These are phyloP conservation scores for Boletellus ananas DNA, from an alignment of 768 basidiomycete genomes.

Conservation along the genomic window DNA sequence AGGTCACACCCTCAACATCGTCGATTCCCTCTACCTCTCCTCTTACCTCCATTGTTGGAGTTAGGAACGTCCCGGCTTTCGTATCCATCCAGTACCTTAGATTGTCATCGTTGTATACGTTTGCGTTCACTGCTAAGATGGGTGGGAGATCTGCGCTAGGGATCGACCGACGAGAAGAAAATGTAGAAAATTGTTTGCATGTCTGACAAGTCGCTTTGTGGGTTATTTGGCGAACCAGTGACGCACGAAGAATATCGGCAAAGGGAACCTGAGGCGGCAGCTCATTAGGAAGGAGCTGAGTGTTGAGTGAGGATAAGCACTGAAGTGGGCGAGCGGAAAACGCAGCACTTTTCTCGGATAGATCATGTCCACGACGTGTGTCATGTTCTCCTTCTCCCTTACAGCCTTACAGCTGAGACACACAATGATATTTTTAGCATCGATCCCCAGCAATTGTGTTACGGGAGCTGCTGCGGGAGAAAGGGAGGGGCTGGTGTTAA, in stretches of 20 bases:
- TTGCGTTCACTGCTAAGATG: conserved; percentile 82
- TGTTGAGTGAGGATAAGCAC: neutral
- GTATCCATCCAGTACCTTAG: conserved; percentile 72
- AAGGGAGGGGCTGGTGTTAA: conserved; percentile 9
- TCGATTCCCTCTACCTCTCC: conserved; percentile 60
- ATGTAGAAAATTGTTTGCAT: conserved; percentile 75
- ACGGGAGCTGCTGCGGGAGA: conserved; percentile 63
- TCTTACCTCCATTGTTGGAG: conserved; percentile 49
- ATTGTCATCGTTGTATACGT: conserved; percentile 72
- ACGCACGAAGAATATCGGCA: conserved; percentile 62
- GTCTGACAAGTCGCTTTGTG: conserved; percentile 84
- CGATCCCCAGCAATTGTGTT: conserved; percentile 81
- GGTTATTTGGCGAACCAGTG: conserved; percentile 74
- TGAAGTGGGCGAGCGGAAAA: neutral
- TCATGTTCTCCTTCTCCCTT: conserved; percentile 70
- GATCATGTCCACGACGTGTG: conserved; percentile 79
- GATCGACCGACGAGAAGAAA: conserved; percentile 67
- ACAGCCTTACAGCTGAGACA: conserved; percentile 73
- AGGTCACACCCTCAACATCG: conserved; percentile 53
- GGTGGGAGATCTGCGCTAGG: conserved; percentile 69
- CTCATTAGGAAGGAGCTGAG: conserved; percentile 37
- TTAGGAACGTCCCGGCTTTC: conserved; percentile 46
- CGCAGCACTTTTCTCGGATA: conserved; percentile 77
- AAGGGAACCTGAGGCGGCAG: conserved; percentile 48
- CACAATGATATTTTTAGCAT: conserved; percentile 67